These are phyloP conservation scores for Balakata baccata DNA, from an alignment of 345 rosid species.

Conservation along the genomic window DNA sequence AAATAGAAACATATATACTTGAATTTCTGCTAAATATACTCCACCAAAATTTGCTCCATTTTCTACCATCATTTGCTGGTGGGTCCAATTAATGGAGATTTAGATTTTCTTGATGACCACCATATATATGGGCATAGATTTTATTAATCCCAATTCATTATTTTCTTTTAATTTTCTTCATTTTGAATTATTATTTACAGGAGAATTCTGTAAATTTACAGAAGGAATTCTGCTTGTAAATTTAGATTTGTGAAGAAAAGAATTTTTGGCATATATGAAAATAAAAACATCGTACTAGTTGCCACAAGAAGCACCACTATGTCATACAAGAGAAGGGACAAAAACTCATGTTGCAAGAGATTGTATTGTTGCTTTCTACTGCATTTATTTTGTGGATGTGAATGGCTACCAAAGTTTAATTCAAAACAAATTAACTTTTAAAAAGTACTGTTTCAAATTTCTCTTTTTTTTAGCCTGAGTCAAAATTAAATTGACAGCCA, in stretches of 20 bases:
- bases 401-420: not conserved
- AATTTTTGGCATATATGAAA: no score
- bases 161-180: no score
- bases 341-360: not conserved
- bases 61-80: conserved; percentile 21
- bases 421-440: not conserved
- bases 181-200: no score
- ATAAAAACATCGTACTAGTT: not conserved
- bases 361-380: not conserved
- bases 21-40: conserved; percentile 7
- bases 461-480: not conserved
- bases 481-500: no score
- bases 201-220: no score
- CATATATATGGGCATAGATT: no score
- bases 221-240: no score
- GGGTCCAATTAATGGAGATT: conserved; percentile 20
- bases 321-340: conserved; percentile 28
- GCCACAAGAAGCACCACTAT: conserved; percentile 15
- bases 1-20: conserved; percentile 4
- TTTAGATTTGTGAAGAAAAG: no score
- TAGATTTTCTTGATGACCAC: not conserved
- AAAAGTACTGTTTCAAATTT: not conserved
- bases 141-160: no score
- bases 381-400: not conserved
- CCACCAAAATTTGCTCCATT: conserved; percentile 24